Evolutionary conservation across 2,329 filamentous ascomycete species (phyloP), one percentile per base, ranked within the genome.

Genomic region (Trichoderma sp.): DNA sequence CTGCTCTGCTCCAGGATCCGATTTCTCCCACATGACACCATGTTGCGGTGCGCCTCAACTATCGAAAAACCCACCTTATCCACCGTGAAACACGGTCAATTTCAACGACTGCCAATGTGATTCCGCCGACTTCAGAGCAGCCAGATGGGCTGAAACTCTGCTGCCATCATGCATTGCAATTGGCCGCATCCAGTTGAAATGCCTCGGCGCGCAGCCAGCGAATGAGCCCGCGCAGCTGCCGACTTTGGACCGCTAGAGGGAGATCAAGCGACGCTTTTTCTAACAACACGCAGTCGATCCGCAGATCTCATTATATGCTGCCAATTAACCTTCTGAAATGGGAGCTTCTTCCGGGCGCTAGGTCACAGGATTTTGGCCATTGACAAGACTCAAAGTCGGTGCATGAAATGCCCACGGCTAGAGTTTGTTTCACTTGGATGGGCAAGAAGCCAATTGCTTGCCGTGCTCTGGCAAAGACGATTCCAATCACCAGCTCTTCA

Each of bases 301-400:
- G 70, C 64, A 68, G 70, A 71, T 71, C 70, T 61, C 15, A 15
- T 39, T 36, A 59, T 55, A 68, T 39, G 62, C 28, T 36, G 26
- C 36, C n/a, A 28, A 36, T 58, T 39, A 67, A 67, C 70, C 70
- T 72, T 69, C 71, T 69, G 28, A 53, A 69, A 65, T 66, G 71
- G 71, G 71, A 69, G 71, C 53, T 55, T 53, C 58, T 69, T 72
- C 71, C 71, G 65, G 47, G 62, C 59, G 61, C 71, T 72, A 72
- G 39, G 36, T 30, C 15, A 68, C 34, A 47, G 66, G 59, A 50
- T 61, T 65, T 69, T 53, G 43, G 34, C 43, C 57, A 43, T 28
- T 47, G 34, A 61, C 23, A 34, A 32, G 30, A 50, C 43, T 43
- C 47, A 17, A 66, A 55, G 50, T 39, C 64, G 32, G 32, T 62